A percentile compares a stretch with the other conserved stretches of the same genome.
Conservation (phyloP, 2,329 filamentous ascomycete genomes). For the Microdochium bolleyi region DNA sequence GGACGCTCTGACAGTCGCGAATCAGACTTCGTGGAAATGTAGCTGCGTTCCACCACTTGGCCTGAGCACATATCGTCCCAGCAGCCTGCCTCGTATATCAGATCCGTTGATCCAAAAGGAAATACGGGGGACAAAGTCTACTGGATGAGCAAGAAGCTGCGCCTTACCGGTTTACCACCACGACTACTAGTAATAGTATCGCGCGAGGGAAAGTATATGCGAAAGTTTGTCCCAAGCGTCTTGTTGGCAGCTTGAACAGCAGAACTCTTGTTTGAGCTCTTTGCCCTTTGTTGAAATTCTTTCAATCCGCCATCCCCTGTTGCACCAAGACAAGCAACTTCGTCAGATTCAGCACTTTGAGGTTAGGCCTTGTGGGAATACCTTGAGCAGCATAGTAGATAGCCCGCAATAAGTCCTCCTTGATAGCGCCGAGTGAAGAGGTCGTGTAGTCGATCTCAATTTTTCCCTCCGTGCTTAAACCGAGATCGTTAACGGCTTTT, state of each 20-base stretch:
- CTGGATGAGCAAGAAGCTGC: conserved; percentile 6
- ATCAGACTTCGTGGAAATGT: conserved; percentile 67
- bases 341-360: not conserved
- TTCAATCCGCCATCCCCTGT: conserved; percentile 34
- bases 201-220: conserved; percentile 74
- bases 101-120: too few species aligned
- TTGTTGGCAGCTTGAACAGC: conserved; percentile 11
- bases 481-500: conserved; percentile 54
- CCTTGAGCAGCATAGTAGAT: conserved; percentile 49
- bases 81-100: conserved; percentile 39
- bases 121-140: too few species aligned
- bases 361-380: conserved; percentile 10
- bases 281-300: conserved; percentile 32
- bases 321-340: not conserved
- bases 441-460: conserved; percentile 69
- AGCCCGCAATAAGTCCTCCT: conserved; percentile 53
- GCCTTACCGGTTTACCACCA: conserved; percentile 50
- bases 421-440: conserved; percentile 75
- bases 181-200: conserved; percentile 59
- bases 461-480: conserved; percentile 43
- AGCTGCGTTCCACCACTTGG: conserved; percentile 60
- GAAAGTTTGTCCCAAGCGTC: conserved; percentile 42
- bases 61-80: conserved; percentile 76
- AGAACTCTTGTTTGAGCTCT: conserved; percentile 19
- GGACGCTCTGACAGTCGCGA: conserved; percentile 65